Evolutionary conservation across 441 rosid genomes (phyloP), one percentile per base, ranked within the genome.

Genomic region (Erysimum pusillum): DNA sequence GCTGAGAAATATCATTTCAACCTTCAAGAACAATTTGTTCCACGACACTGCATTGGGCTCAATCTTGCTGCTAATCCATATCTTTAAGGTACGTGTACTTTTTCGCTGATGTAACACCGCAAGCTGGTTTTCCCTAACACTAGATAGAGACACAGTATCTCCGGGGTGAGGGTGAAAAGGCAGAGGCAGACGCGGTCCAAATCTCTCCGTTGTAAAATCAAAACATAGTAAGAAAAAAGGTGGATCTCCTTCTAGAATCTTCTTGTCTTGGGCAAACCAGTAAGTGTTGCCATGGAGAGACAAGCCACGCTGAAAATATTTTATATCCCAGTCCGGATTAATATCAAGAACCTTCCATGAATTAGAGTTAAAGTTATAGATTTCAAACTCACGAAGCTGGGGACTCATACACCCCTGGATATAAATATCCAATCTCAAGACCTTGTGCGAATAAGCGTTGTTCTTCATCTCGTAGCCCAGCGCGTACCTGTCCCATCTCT

Each of bases 161-260:
- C 6, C 0, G 13, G 13, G 0, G 4, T 9, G 45, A 6, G 39
- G 7, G 39, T 63, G 68, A 63, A 22, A 63, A 11, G 68, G 53
- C 7, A 63, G 39, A 63, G 53, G 25, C 9, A 63, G 53, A 63
- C 54, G 68, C 1, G 68, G 54, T 44, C 68, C 54, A 63, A 44
- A 44, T 28, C 39, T 44, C 39, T 63, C 39, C 0, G 0, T 63
- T 28, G 68, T 44, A 31, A 63, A 63, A 28, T 63, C 54, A n/a
- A 63, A 63, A 63, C 53, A 63, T 12, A 63, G 18, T 18, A 63
- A 63, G 54, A 63, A 63, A 28, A 44, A 9, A 12, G 9, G 3
- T 2, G 10, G 56, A 35, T 58, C 64, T 59, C n/a, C 8, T 52
- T 32, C 34, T 5, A 0, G 8, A 2, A 0, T 25, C 28, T 25